Evolutionary conservation across 73 alveolate genomes (phyloP), one percentile per base, ranked within the genome.

Genomic region (Paramecium tetraurelia): DNA sequence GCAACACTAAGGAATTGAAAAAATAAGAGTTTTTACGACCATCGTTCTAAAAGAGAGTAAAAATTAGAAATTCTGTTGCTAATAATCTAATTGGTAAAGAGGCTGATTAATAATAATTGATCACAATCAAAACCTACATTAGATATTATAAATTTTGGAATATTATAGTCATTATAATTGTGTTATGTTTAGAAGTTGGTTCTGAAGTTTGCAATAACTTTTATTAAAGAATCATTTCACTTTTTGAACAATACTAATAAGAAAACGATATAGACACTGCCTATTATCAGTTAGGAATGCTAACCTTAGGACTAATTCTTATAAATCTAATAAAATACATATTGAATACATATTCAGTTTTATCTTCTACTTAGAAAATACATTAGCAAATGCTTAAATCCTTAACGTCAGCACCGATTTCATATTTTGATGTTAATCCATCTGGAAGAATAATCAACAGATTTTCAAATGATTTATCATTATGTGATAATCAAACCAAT

Each of bases 371-470:
- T 12, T 35, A 68, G 12, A 29, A 22, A 48, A 31, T 95, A 29
- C 98, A 95, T 90, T 27, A 86, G 3, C 5, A 63, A 50, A 92
- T 92, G 95, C 24, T 86, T 16, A 46, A 59, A 27, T 43, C 92
- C 14, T 33, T 95, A 16, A 38, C 92, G 0, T 41, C 76, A 24
- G 83, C 97, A 1, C 93, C 96, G 35, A 36, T 87, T 29, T 68
- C 50, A 14, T 95, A 86, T 77, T 95, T 87, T 43, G 98, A 95
- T 86, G 59, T 58, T 4, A 94, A 85, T 68, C 97, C 98, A 48
- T 59, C 92, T 16, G 98, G 98, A 11, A 86, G 96, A 75, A 94
- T 94, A 10, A 31, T 94, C 20, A 94, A 93, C 14, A 94, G 96
- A 85, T 95, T 95, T 71, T 88, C 92, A 36, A 75, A 41, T 57